phyloP scores from a whole-genome alignment of 2,329 filamentous ascomycete genomes.

The Colletotrichum eremochloae region DNA sequence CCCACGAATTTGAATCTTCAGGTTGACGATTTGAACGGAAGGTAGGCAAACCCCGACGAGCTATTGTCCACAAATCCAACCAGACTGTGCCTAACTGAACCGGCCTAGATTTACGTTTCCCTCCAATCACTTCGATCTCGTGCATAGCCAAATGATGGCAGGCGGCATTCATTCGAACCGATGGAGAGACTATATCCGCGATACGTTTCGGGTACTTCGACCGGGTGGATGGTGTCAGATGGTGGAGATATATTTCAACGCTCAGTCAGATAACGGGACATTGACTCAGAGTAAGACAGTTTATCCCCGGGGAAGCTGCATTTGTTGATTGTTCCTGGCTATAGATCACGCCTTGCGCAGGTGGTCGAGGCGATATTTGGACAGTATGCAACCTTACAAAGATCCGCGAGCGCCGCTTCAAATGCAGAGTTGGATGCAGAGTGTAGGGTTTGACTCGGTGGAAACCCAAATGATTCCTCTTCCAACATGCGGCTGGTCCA shows the following conservation, averaged over 20 bases:
- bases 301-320: slow-evolving; percentile 8
- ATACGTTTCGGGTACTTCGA: slow-evolving; percentile 79
- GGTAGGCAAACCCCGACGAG: slow-evolving; percentile 55
- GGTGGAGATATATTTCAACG: slow-evolving; percentile 87
- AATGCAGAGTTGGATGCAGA: slow-evolving; percentile 69
- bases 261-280: slow-evolving; percentile 88
- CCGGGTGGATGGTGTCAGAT: slow-evolving; percentile 89
- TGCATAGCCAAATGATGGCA: slow-evolving; percentile 81
- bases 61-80: slow-evolving; percentile 48
- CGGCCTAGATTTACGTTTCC: slow-evolving; percentile 73
- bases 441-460: slow-evolving; percentile 76
- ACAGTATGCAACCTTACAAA: slow-evolving; percentile 73
- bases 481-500: slow-evolving; percentile 78
- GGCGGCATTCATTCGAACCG: slow-evolving; percentile 79
- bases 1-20: slow-evolving; percentile 79
- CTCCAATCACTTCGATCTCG: slow-evolving; percentile 81
- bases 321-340: slow-evolving; percentile 35
- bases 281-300: slow-evolving; percentile 69
- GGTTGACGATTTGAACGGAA: slow-evolving; percentile 78
- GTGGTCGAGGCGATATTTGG: slow-evolving; percentile 77
- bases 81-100: slow-evolving; percentile 26
- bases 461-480: slow-evolving; percentile 75
- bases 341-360: slow-evolving; percentile 73
- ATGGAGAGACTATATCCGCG: slow-evolving; percentile 82
- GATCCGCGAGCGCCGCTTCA: slow-evolving; percentile 75